Conservation (phyloP, 805 yeast species). For the Ogataea saltuana region DNA sequence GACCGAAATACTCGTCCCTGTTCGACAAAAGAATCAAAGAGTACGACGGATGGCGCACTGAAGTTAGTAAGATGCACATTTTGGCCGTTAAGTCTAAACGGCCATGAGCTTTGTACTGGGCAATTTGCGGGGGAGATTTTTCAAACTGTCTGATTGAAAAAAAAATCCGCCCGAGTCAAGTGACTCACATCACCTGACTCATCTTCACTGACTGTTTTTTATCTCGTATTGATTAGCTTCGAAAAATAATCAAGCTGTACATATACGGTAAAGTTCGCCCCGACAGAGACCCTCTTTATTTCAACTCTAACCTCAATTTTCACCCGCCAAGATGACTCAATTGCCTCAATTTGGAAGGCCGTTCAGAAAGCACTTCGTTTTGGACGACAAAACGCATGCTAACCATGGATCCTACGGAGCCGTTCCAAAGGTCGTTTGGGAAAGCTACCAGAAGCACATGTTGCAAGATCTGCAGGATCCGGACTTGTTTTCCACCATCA, state of each 20-base stretch:
- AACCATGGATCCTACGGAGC: constrained; percentile 70
- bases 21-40: constrained; percentile 79
- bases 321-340: not conserved
- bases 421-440: constrained; percentile 49
- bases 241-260: no score
- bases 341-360: constrained; percentile 46
- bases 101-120: no score
- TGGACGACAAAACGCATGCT: constrained; percentile 44
- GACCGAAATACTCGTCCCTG: constrained; percentile 78
- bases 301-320: not conserved
- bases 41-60: constrained; percentile 69
- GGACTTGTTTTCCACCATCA: constrained; percentile 43
- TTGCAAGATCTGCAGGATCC: constrained; percentile 42
- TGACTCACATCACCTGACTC: no score
- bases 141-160: no score
- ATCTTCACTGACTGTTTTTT: no score
- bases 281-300: no score
- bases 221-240: no score
- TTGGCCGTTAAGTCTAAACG: no score
- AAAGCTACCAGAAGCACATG: constrained; percentile 35
- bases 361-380: constrained; percentile 49
- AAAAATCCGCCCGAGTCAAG: no score
- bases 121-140: no score
- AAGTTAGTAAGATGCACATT: constrained; percentile 80
- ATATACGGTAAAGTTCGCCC: no score